Base-by-base conservation (phyloP, 352 stramenopile genomes). In the Albugo candida region DNA sequence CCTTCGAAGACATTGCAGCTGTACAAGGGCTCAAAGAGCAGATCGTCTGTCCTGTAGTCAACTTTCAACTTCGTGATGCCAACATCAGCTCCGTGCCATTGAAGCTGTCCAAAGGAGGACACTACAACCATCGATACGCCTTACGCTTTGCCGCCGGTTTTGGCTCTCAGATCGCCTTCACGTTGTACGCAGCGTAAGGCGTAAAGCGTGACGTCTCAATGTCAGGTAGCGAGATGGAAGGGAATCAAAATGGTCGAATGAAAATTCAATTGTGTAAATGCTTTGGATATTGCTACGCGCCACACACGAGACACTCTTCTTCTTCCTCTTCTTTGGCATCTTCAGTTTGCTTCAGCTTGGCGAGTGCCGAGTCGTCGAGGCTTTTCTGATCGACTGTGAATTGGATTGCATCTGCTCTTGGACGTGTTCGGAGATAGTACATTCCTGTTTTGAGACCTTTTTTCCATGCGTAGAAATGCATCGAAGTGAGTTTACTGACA, bases 391-490 rank as follows among this genome's bases (percentile, higher is more conserved):
- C 94, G 41, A 99, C 93, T 27, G 96, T 99, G 70, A 99, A 99
- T 63, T 98, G 88, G 57, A 99, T 99, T 44, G 96, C 95, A 61
- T 98, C 82, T n/a, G 95, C 96, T 75, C 98, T 98, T 31, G 96
- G 95, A 27, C 83, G 75, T 21, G 92, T 97, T 47, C 96, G 89
- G 48, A 99, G 84, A 76, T 99, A 99, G 72, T 99, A 99, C 92
- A 99, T 98, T 43, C 95, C 95, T 14, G 96, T 99, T 85, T 99
- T 99, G 27, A 99, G 76, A 6, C 95, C 95, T 67, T 96, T 96
- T 74, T 97, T 98, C 96, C 96, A 99, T 5, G 94, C 88, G 63
- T 99, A 99, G 59, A 99, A 99, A 75, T 99, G 95, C 94, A 99
- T 98, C 34, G 85, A 97, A n/a, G 95, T 98, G 40, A 99, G 71